Base-by-base conservation (phyloP, 345 rosid species). In the Cochlearia excelsa region DNA sequence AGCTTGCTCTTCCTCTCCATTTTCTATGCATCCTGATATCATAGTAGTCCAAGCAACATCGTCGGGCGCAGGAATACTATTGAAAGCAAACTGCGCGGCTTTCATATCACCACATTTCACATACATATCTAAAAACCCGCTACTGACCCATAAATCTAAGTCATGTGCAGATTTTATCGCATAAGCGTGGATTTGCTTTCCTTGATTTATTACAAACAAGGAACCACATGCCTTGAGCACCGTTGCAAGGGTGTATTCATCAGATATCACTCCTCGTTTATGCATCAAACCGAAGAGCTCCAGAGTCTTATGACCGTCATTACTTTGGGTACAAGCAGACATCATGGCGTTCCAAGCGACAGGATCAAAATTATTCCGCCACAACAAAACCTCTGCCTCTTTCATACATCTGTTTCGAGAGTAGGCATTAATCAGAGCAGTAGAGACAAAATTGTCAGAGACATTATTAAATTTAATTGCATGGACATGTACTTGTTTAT, bases 31-130 rank as follows among this genome's bases (percentile, higher is more conserved):
- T 56, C 94, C 87, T 40, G 81, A 75, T 54, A 86, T 81, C 85
- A 86, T 75, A 6, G 81, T 81, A 50, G 93, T 85, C 93, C 89
- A 85, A 6, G 82, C 81, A 51, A 85, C 87, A 57, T 78, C 80
- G 59, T 83, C 87, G 0, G 82, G 81, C 33, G 37, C 64, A 8
- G 63, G 71, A 45, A 85, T 76, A 50, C 60, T 42, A 58, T 75
- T 39, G 55, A 83, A 85, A 4, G 74, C 70, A 54, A 59, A 51
- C 44, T 75, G 74, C 27, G 87, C 83, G 59, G 73, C 78, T n/a
- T 6, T 68, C 74, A 80, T 75, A 61, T 78, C 73, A 16, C 85
- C 84, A 55, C 82, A 79, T 77, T 81, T 81, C 31, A 80, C 78
- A 59, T 83, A 83, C 87, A 78, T 73, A 74, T 86, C 89, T 55